phyloP scores from a whole-genome alignment of 495 filamentous ascomycete genomes.

The Bathelium albidoporum region DNA sequence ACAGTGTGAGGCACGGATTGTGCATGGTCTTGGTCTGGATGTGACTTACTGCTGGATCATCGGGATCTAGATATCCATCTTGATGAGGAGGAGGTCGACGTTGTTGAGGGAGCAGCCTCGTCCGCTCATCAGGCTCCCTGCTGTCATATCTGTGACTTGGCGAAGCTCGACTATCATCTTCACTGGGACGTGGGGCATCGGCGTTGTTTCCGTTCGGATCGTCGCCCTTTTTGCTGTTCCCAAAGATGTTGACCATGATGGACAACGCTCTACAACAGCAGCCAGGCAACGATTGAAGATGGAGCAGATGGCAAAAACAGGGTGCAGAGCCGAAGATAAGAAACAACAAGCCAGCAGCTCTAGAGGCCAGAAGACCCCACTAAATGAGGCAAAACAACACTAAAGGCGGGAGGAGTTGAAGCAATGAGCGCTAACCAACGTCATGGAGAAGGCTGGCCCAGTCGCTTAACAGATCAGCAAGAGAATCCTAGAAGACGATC shows the following conservation, averaged over 20 bases:
- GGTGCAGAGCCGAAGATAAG: neutral
- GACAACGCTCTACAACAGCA: neutral
- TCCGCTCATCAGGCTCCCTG: conserved; percentile 56
- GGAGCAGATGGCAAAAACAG: neutral
- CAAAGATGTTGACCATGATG: neutral
- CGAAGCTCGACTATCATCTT: conserved; percentile 12
- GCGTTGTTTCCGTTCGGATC: conserved; percentile 21
- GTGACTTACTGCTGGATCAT: conserved; percentile 75
- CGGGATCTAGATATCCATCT: conserved; percentile 68
- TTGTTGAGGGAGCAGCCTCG: conserved; percentile 50
- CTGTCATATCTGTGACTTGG: conserved; percentile 14
- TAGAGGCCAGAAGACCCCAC: neutral
- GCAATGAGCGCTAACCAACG: neutral
- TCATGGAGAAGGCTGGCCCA: neutral
- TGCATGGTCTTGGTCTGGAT: neutral
- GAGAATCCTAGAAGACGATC: neutral
- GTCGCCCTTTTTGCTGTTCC: conserved; percentile 5
- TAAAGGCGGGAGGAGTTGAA: neutral
- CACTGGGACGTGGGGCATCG: conserved; percentile 15
- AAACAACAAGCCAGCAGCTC: neutral
- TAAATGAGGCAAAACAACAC: neutral
- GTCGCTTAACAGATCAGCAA: neutral
- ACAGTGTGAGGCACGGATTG: conserved; percentile 1
- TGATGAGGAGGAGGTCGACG: conserved; percentile 38
- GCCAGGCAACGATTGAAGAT: neutral